Conservation (phyloP, 192 early-diverging fungal genomes). For the Diversispora eburnea region DNA sequence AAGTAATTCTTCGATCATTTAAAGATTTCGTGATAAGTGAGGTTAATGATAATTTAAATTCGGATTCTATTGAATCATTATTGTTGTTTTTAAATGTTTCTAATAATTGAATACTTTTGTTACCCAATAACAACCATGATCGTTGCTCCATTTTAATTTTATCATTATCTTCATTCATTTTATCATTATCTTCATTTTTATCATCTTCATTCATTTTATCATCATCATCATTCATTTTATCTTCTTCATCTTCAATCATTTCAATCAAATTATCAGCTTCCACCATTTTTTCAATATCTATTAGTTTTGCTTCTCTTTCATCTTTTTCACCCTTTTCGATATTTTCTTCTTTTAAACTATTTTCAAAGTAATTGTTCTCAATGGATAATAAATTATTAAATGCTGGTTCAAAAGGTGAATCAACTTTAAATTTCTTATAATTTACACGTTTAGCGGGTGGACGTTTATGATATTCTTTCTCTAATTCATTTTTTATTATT, state of each 20-base stretch:
- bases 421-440: constrained; percentile 64
- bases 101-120: constrained; percentile 4
- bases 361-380: no score
- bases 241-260: neutral
- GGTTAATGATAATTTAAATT: no score
- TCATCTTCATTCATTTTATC: neutral
- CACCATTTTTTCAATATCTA: neutral
- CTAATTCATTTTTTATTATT: constrained; percentile 36
- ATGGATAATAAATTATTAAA: constrained; percentile 39
- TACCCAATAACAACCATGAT: no score
- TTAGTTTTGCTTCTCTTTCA: no score
- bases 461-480: constrained; percentile 56
- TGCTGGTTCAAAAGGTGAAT: constrained; percentile 66
- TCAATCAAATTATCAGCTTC: neutral
- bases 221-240: neutral
- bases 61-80: no score
- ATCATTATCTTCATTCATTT: neutral
- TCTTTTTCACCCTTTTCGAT: no score
- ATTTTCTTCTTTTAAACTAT: no score
- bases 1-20: no score
- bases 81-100: constrained; percentile 8
- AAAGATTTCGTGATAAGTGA: no score
- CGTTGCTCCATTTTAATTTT: neutral
- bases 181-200: neutral
- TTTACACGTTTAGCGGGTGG: constrained; percentile 83